Percentiles rank a stretch among this genome's conserved stretches.
These are phyloP conservation scores for Monosporascus cannonballus DNA, from an alignment of 2,329 filamentous ascomycete genomes.

Conservation along the genomic window DNA sequence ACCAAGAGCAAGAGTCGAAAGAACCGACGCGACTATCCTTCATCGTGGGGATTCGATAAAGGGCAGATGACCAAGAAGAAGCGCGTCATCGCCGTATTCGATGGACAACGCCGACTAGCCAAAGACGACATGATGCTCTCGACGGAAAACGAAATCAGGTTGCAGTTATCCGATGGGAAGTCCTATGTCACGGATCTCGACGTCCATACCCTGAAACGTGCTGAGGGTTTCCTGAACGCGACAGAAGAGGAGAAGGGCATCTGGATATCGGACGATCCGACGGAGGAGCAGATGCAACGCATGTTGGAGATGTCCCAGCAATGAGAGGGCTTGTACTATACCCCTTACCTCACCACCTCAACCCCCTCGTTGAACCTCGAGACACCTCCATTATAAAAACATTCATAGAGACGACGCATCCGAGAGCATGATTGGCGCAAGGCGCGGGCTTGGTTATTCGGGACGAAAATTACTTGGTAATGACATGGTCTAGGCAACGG, in stretches of 20 bases:
- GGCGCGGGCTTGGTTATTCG: not conserved
- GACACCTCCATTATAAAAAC: not conserved
- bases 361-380: not conserved
- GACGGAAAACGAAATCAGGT: constrained; percentile 86
- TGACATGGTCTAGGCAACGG: not conserved
- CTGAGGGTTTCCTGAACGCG: constrained; percentile 74
- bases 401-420: not conserved
- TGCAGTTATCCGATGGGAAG: constrained; percentile 69
- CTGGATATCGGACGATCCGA: constrained; percentile 71
- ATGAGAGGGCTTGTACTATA: constrained; percentile 6
- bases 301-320: constrained; percentile 47
- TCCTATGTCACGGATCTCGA: constrained; percentile 90
- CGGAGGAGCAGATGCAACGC: constrained; percentile 52
- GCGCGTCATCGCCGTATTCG: constrained; percentile 87
- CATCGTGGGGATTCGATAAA: constrained; percentile 86
- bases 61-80: constrained; percentile 99
- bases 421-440: not conserved
- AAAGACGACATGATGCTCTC: constrained; percentile 99
- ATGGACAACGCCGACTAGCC: constrained; percentile 79
- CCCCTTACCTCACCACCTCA: not conserved
- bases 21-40: constrained; percentile 88
- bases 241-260: constrained; percentile 83
- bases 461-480: not conserved
- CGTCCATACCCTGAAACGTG: constrained; percentile 79
- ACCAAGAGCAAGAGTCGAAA: constrained; percentile 66